These are phyloP conservation scores for Filosporella fistucella DNA, from an alignment of 495 filamentous ascomycete genomes.

Conservation along the genomic window DNA sequence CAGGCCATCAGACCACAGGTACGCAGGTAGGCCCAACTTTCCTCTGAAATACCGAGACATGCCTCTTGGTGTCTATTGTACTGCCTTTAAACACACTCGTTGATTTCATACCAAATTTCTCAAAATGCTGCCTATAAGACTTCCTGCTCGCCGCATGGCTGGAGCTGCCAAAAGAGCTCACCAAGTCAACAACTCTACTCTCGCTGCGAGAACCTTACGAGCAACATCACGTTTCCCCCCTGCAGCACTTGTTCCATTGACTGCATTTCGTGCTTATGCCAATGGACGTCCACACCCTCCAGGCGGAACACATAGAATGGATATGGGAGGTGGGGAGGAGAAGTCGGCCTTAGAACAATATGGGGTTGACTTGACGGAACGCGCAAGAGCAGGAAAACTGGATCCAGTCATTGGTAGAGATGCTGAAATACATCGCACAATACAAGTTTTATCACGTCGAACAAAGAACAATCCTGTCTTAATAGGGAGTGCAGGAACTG, in stretches of 20 bases:
- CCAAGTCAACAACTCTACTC: not conserved
- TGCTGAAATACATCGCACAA: conserved; percentile 85
- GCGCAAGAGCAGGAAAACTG: conserved; percentile 82
- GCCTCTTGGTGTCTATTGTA: too few relatives aligned
- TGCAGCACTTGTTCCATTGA: conserved; percentile 6
- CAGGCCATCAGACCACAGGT: too few relatives aligned
- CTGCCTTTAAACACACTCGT: too few relatives aligned
- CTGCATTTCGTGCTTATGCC: conserved; percentile 55
- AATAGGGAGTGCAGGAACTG: conserved; percentile 88
- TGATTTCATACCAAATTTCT: too few relatives aligned
- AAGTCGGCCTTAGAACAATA: conserved; percentile 86
- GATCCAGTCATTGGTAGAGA: conserved; percentile 95
- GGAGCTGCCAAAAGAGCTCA: conserved; percentile 4
- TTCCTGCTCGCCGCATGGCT: conserved; percentile 20
- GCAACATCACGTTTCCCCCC: too few relatives aligned
- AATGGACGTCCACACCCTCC: conserved; percentile 80
- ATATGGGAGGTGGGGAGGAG: conserved; percentile 69
- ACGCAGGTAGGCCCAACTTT: too few relatives aligned
- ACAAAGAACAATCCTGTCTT: conserved; percentile 98
- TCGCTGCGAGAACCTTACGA: not conserved
- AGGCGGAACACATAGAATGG: conserved; percentile 90
- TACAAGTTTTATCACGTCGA: conserved; percentile 85
- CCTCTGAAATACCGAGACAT: too few relatives aligned
- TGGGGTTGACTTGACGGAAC: conserved; percentile 84
- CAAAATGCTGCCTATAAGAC: conserved; percentile 14